Base-by-base conservation (phyloP, 192 early-diverging fungal species). In the Linderina pennispora region DNA sequence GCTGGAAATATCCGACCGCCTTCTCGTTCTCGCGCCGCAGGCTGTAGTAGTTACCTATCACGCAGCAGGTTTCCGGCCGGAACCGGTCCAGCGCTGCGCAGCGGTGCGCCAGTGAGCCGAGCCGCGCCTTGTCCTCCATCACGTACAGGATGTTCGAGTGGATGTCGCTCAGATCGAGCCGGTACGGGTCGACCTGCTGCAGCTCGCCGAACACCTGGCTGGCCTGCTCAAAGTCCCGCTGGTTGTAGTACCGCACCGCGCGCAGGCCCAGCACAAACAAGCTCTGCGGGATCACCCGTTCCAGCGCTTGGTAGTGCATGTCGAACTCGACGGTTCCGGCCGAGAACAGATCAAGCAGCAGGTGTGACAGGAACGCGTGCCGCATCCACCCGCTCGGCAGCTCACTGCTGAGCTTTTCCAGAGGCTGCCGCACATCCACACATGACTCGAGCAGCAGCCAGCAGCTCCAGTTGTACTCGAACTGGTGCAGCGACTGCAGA, bases 61-160 rank as follows among this genome's bases (percentile, higher is more conserved):
- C 77, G 47, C 76, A 82, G 57, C 91, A 92, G 0, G 95, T 96
- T 49, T 98, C 93, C 2, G 87, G 84, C 23, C 90, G 67, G 61
- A 80, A 95, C 46, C 78, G 76, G 56, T 96, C 92, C 0, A 90
- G 62, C 16, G 53, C 54, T 5, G 68, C 69, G 58, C 85, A 81
- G 17, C 81, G 60, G 38, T 88, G 84, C 2, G 95, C 92, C 15
- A 98, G 59, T 23, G 74, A 73, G 44, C 84, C 80, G 17, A 98
- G 73, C 58, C 87, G 79, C 4, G 78, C 76, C 1, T 61, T 61
- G 25, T 85, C 77, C 2, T 90, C 78, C 50, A 84, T 77, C 0
- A 91, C 80, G 68, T 81, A 97, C 11, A 98, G 77, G 11, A 91
- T 73, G 65, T 94, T 88, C 5, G 93, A 94, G 57, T 87, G 90